phyloP scores from a whole-genome alignment of 192 early-diverging fungal genomes.

The Anaeromyces robustus region DNA sequence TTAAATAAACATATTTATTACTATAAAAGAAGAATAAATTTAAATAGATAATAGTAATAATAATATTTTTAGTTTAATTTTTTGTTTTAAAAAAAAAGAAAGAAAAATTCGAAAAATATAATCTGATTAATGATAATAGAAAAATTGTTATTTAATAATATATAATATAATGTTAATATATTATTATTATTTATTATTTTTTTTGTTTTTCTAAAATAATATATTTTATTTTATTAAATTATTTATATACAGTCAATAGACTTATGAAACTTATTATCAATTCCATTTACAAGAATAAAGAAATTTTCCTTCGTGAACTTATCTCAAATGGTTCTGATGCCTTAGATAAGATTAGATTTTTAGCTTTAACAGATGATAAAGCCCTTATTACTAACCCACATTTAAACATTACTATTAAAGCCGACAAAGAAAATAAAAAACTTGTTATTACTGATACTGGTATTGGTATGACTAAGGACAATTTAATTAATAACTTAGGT shows the following conservation, averaged over 20 bases:
- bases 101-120: too few relatives aligned
- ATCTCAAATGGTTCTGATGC: slow-evolving; percentile 83
- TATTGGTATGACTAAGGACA: slow-evolving; percentile 84
- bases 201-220: too few relatives aligned
- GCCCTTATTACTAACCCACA: slow-evolving; percentile 41
- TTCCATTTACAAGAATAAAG: slow-evolving; percentile 71
- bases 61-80: too few relatives aligned
- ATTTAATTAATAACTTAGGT: slow-evolving; percentile 63
- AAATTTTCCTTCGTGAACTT: slow-evolving; percentile 93
- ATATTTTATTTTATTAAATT: too few relatives aligned
- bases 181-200: too few relatives aligned
- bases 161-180: too few relatives aligned
- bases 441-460: slow-evolving; percentile 84
- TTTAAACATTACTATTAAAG: slow-evolving; percentile 68
- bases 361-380: slow-evolving; percentile 49
- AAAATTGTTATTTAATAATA: too few relatives aligned
- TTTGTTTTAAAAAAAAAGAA: too few relatives aligned
- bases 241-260: neutral
- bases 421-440: slow-evolving; percentile 54
- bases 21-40: too few relatives aligned
- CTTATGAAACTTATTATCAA: neutral
- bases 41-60: too few relatives aligned
- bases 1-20: too few relatives aligned
- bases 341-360: slow-evolving; percentile 80
- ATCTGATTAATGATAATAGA: too few relatives aligned